A percentile compares a stretch with the other conserved stretches of the same genome.
phyloP scores from a whole-genome alignment of 164 flowering plant species.

The Magnolia sinica region DNA sequence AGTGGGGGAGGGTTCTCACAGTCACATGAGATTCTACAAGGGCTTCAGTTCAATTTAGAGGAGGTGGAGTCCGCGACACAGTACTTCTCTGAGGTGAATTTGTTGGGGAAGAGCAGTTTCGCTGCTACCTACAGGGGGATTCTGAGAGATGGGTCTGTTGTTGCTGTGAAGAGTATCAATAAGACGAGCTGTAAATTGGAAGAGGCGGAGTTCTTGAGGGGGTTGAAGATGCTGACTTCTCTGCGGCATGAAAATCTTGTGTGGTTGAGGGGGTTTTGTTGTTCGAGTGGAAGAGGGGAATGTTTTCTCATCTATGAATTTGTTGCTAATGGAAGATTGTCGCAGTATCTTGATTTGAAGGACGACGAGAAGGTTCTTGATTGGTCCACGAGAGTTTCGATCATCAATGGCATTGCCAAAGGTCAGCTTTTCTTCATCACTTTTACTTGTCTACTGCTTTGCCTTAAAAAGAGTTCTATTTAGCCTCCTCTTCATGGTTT shows the following conservation, averaged over 20 bases:
- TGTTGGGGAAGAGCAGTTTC: conserved; percentile 75
- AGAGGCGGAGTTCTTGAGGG: conserved; percentile 78
- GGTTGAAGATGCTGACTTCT: conserved; percentile 61
- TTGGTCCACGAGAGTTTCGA: conserved; percentile 77
- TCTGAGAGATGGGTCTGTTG: conserved; percentile 75
- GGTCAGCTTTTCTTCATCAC: conserved; percentile 41
- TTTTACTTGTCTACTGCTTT: not conserved
- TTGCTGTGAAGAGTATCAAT: conserved; percentile 75
- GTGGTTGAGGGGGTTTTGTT: conserved; percentile 81
- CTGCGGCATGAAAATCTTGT: conserved; percentile 79
- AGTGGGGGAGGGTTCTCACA: conserved; percentile 46
- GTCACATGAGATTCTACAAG: conserved; percentile 62
- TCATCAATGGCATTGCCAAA: conserved; percentile 83
- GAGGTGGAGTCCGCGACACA: conserved; percentile 91
- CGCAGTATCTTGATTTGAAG: conserved; percentile 63
- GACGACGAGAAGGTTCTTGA: conserved; percentile 54
- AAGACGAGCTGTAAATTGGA: conserved; percentile 83
- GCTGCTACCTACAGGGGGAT: conserved; percentile 68
- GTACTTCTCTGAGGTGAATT: conserved; percentile 73
- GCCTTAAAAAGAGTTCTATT: not conserved
- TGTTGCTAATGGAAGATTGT: conserved; percentile 68
- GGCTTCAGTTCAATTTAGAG: conserved; percentile 65
- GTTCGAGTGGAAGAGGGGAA: conserved; percentile 89
- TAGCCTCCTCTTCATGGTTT: no score
- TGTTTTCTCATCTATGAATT: conserved; percentile 85